Conservation (phyloP, 2,329 filamentous ascomycete species). For the Talaromyces sp. region DNA sequence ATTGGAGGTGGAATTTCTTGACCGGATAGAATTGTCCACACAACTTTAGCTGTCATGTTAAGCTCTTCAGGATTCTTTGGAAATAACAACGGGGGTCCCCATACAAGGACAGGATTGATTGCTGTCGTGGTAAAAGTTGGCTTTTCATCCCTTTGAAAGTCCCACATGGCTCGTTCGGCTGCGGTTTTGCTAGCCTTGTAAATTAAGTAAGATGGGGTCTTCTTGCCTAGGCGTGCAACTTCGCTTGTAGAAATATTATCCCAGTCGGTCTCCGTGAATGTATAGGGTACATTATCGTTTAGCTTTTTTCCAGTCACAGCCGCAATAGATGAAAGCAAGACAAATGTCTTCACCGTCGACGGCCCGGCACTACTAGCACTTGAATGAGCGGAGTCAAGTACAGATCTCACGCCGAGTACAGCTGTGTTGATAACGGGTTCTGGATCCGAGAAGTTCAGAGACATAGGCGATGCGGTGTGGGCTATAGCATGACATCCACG, state of each 20-base stretch:
- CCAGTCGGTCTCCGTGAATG: not conserved
- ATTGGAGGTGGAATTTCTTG: not conserved
- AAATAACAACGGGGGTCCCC: not conserved
- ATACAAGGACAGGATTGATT: not conserved
- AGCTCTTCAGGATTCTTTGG: not conserved
- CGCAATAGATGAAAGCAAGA: not conserved
- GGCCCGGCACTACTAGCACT: no score
- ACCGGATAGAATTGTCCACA: not conserved
- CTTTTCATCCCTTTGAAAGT: not conserved
- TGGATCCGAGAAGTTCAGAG: not conserved
- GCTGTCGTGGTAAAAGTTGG: not conserved
- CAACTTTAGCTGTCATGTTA: not conserved
- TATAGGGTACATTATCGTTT: not conserved
- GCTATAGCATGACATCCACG: not conserved
- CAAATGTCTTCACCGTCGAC: not conserved
- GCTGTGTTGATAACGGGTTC: not conserved
- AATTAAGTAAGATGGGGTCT: not conserved
- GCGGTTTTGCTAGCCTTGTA: constrained; percentile 2
- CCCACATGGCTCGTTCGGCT: not conserved
- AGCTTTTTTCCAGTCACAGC: not conserved
- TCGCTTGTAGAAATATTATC: not conserved
- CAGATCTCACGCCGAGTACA: not conserved
- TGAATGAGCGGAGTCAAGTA: not conserved
- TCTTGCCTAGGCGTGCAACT: not conserved
- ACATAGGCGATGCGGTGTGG: constrained; percentile 1